These are phyloP conservation scores for Incumbomyces lentus DNA, from an alignment of 2,329 filamentous ascomycete genomes.

Conservation along the genomic window DNA sequence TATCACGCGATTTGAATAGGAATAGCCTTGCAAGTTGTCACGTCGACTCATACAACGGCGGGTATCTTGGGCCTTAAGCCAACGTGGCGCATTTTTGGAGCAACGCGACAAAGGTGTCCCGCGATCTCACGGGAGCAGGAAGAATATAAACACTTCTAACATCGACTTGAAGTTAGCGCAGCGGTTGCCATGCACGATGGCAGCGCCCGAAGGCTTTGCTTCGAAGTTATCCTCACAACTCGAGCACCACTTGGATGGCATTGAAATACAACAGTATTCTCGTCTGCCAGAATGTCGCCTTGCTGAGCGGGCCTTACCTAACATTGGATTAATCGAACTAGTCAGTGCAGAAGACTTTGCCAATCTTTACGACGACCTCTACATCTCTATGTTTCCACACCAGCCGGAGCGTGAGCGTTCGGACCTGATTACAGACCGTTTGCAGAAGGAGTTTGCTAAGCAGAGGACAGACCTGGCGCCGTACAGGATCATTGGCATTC, in stretches of 20 bases:
- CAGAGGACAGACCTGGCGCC: constrained; percentile 11
- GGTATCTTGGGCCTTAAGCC: too few species aligned
- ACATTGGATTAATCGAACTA: constrained; percentile 16
- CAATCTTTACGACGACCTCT: constrained; percentile 13
- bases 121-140: too few species aligned
- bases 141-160: too few species aligned
- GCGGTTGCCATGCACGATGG: too few species aligned
- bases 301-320: constrained; percentile 12
- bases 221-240: not conserved
- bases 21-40: too few species aligned
- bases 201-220: not conserved
- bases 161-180: too few species aligned
- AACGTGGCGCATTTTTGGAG: too few species aligned
- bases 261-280: not conserved
- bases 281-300: constrained; percentile 5
- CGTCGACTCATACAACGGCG: too few species aligned
- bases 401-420: constrained; percentile 15
- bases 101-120: too few species aligned
- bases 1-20: too few species aligned
- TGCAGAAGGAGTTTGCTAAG: constrained; percentile 12
- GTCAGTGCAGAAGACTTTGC: constrained; percentile 14
- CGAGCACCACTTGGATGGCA: not conserved
- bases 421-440: constrained; percentile 15
- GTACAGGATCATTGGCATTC: constrained; percentile 16
- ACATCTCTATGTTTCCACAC: constrained; percentile 15